Conservation (phyloP, 768 basidiomycete genomes). For the Tylopilus vinaceipallidus region DNA sequence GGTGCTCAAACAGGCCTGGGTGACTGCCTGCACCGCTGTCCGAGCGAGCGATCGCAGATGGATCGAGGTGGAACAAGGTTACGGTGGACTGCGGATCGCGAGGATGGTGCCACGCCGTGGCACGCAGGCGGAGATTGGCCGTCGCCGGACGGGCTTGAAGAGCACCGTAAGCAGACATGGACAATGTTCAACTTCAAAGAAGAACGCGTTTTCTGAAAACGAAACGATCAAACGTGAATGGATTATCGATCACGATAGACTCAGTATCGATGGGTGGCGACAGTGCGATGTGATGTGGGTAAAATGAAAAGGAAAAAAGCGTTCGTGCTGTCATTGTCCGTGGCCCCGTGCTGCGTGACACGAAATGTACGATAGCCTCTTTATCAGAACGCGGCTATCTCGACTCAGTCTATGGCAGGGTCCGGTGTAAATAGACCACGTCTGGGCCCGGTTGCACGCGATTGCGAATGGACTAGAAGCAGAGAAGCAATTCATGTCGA, state of each 20-base stretch:
- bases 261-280: neutral
- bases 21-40: slow-evolving; percentile 12
- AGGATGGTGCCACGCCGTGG: slow-evolving; percentile 47
- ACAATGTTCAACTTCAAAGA: no score
- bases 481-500: no score
- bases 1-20: slow-evolving; percentile 57
- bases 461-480: no score
- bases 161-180: slow-evolving; percentile 71
- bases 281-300: slow-evolving; percentile 1
- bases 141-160: slow-evolving; percentile 37
- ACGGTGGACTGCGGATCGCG: slow-evolving; percentile 20
- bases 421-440: no score
- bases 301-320: neutral
- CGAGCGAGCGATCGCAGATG: slow-evolving; percentile 16
- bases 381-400: neutral
- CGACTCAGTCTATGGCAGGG: no score
- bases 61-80: slow-evolving; percentile 39
- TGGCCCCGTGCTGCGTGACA: no score
- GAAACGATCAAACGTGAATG: no score
- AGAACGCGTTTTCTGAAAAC: no score
- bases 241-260: no score
- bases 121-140: slow-evolving; percentile 40
- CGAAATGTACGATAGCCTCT: no score
- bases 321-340: neutral
- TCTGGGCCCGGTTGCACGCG: no score